Conservation (phyloP, 768 basidiomycete species). For the Termitomyces sp. region DNA sequence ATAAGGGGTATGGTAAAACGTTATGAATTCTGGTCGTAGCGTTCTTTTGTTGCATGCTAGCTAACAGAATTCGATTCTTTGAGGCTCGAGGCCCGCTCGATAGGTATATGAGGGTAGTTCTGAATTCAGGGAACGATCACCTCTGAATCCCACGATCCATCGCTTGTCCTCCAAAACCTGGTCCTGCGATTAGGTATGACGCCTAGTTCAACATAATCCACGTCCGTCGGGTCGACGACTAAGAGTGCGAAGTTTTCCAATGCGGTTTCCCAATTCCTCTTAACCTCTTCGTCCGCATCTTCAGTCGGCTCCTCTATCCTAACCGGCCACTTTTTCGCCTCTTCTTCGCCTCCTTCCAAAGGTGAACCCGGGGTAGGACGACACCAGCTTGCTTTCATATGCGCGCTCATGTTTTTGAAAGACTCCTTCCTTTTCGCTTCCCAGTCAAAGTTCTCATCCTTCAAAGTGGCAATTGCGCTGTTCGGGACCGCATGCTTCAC, state of each 20-base stretch:
- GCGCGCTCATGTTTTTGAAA: conserved; percentile 54
- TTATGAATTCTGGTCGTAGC: neutral
- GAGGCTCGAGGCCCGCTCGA: neutral
- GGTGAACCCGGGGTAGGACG: conserved; percentile 59
- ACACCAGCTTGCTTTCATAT: conserved; percentile 71
- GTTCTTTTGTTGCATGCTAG: neutral
- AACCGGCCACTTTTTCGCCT: conserved; percentile 58
- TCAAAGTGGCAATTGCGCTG: conserved; percentile 27
- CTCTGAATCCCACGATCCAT: conserved; percentile 52
- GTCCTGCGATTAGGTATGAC: conserved; percentile 55
- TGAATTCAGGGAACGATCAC: conserved; percentile 54
- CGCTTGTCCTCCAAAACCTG: conserved; percentile 38
- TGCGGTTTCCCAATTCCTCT: conserved; percentile 46
- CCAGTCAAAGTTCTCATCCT: conserved; percentile 53
- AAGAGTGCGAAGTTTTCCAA: conserved; percentile 67
- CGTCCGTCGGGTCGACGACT: conserved; percentile 61
- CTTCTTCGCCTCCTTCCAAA: conserved; percentile 47
- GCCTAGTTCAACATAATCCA: conserved; percentile 66
- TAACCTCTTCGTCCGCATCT: conserved; percentile 33
- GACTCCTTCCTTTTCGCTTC: conserved; percentile 54
- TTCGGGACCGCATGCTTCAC: conserved; percentile 9
- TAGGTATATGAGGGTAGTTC: neutral
- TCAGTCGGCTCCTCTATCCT: conserved; percentile 44
- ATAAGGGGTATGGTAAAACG: neutral
- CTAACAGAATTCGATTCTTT: neutral